phyloP scores from a whole-genome alignment of 2,329 filamentous ascomycete species.

The Neonectria ditissima region DNA sequence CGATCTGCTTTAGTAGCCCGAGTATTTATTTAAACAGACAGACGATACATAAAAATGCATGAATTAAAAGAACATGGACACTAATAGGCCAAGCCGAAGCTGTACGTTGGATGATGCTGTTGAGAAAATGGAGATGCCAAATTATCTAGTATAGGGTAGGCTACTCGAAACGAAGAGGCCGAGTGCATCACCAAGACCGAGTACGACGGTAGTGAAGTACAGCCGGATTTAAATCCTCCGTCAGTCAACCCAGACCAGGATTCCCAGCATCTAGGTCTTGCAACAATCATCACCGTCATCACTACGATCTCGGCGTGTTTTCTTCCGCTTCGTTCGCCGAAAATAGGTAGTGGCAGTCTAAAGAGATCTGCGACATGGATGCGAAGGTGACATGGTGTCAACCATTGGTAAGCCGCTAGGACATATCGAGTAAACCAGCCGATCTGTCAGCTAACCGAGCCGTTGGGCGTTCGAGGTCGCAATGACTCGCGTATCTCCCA shows the following conservation, averaged over 20 bases:
- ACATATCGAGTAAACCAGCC: background rate
- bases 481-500: background rate
- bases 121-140: background rate
- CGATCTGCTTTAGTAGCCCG: no score
- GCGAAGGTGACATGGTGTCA: background rate
- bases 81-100: no score
- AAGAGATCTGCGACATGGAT: constrained; percentile 3
- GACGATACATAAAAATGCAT: no score
- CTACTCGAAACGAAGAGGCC: background rate
- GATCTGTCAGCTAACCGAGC: background rate
- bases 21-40: no score
- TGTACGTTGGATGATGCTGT: background rate
- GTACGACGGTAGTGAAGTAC: background rate
- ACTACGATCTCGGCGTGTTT: background rate
- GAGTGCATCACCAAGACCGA: background rate
- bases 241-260: background rate
- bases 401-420: background rate
- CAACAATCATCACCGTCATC: background rate
- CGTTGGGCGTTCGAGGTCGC: background rate
- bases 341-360: background rate
- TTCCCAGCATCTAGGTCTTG: background rate
- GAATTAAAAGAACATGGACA: no score
- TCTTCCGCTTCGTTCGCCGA: background rate
- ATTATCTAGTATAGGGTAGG: background rate
- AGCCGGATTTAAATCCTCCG: background rate